Percentiles rank a stretch among this genome's conserved stretches.
Evolutionary conservation across 345 rosid species (phyloP).

Genomic region (Eucalyptus leucophloia): DNA sequence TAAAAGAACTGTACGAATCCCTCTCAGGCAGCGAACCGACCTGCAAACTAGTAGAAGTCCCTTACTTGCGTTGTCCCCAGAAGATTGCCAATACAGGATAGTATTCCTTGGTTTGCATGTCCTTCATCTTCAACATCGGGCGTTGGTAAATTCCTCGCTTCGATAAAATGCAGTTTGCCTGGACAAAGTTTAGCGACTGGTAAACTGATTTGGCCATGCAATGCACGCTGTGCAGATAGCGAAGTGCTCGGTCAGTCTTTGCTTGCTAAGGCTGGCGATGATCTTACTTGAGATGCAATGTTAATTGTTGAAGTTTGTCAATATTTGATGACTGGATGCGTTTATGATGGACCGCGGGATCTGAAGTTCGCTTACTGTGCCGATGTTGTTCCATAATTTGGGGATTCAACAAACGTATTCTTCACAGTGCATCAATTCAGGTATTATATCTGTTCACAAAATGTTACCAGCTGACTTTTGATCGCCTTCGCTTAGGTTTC

Average conservation of each 20-base stretch:
- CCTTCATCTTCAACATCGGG: conserved; percentile 67
- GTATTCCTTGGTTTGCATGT: conserved; percentile 96
- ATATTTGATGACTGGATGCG: too few species aligned
- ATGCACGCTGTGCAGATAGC: conserved; percentile 74
- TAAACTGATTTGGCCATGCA: conserved; percentile 62
- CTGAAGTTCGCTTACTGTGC: conserved; percentile 4
- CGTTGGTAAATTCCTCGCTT: conserved; percentile 47
- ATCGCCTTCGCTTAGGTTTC: too few species aligned
- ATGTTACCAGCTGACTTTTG: too few species aligned
- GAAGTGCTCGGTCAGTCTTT: conserved; percentile 80
- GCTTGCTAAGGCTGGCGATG: conserved; percentile 60
- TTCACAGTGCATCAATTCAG: too few species aligned
- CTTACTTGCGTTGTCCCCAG: conserved; percentile 74
- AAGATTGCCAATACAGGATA: conserved; percentile 86
- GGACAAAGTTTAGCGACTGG: conserved; percentile 58
- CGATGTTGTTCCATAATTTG: neutral
- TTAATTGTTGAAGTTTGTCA: neutral
- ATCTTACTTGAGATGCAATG: neutral
- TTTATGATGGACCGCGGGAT: too few species aligned
- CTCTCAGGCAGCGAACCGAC: conserved; percentile 47
- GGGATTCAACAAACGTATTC: too few species aligned
- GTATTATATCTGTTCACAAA: too few species aligned
- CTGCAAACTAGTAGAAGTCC: conserved; percentile 51
- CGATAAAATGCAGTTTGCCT: conserved; percentile 41
- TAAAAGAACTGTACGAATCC: conserved; percentile 66